Conservation (phyloP, 129 eudicot species). For the Oenanthe sinensis region DNA sequence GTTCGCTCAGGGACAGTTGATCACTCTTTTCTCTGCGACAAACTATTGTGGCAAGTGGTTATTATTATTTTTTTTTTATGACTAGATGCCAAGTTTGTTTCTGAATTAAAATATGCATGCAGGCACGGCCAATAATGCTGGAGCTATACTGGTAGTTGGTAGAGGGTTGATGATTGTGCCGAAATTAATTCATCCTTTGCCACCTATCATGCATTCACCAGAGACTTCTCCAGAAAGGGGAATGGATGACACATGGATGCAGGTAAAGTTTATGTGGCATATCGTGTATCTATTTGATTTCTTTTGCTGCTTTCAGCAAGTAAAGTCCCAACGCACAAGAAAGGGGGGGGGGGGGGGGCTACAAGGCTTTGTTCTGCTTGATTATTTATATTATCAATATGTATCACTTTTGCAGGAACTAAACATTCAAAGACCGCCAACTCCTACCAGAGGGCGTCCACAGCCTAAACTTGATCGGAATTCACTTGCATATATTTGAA, state of each 20-base stretch:
- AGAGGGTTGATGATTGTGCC: constrained; percentile 89
- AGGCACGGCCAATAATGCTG: constrained; percentile 98
- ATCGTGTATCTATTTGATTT: not conserved
- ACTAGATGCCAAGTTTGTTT: not conserved
- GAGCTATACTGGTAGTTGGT: constrained; percentile 89
- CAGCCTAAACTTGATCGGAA: constrained; percentile 71
- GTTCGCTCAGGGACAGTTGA: constrained; percentile 91
- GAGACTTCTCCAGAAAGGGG: constrained; percentile 92
- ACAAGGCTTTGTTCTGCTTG: not conserved
- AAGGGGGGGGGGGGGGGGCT: not conserved
- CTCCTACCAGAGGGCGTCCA: constrained; percentile 91
- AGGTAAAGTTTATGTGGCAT: constrained; percentile 30
- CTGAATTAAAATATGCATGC: constrained; percentile 23
- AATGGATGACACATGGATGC: constrained; percentile 83
- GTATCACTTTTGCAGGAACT: constrained; percentile 52
- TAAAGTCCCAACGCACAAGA: not conserved
- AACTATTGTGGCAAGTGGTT: constrained; percentile 75
- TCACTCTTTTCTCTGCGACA: constrained; percentile 97
- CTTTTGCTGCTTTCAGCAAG: not conserved
- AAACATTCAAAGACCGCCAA: constrained; percentile 94
- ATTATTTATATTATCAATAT: not conserved
- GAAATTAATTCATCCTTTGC: constrained; percentile 86
- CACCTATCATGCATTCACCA: constrained; percentile 85
- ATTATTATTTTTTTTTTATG: not conserved
- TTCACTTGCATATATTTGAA: constrained; percentile 82